A percentile compares a stretch with the other conserved stretches of the same genome.
phyloP scores from a whole-genome alignment of 371 early-diverging fungal genomes.

The Nematocida sp. region DNA sequence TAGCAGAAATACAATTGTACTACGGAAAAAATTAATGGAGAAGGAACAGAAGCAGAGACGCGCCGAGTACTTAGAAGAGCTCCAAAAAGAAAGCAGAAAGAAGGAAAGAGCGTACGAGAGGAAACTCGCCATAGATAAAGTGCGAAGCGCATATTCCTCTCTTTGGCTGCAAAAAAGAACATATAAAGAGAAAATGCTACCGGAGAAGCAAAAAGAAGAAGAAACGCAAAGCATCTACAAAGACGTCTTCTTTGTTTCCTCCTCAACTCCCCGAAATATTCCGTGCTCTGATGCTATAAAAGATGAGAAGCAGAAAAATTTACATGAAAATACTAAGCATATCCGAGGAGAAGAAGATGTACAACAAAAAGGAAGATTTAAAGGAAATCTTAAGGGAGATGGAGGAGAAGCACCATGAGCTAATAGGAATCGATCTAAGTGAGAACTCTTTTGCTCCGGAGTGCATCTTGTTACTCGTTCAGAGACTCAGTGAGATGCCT shows the following conservation, averaged over 20 bases:
- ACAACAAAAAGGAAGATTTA: constrained; percentile 57
- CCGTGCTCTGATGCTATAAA: not conserved
- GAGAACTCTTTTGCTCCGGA: constrained; percentile 63
- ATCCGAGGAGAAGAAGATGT: constrained; percentile 61
- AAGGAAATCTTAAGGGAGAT: constrained; percentile 46
- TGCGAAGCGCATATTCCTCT: constrained; percentile 28
- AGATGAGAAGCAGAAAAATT: constrained; percentile 11
- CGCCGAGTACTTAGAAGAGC: constrained; percentile 27
- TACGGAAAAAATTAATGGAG: constrained; percentile 5
- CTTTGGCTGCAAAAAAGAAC: constrained; percentile 13
- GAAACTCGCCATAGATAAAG: not conserved
- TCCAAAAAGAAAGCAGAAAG: constrained; percentile 15
- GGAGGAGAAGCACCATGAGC: constrained; percentile 10
- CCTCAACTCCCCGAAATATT: not conserved
- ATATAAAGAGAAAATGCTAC: constrained; percentile 13
- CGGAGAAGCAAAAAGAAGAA: not conserved
- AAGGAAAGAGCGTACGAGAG: constrained; percentile 11
- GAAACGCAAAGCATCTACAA: not conserved
- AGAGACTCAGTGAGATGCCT: constrained; percentile 47
- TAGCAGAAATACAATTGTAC: not conserved
- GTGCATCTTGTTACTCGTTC: constrained; percentile 56
- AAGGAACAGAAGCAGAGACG: constrained; percentile 6
- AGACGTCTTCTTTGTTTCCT: not conserved
- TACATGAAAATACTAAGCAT: constrained; percentile 58
- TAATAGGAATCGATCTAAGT: constrained; percentile 59